Percentiles rank a stretch among this genome's conserved stretches.
phyloP scores from a whole-genome alignment of 169 alveolate species.

The Cryptosporidium ubiquitum region DNA sequence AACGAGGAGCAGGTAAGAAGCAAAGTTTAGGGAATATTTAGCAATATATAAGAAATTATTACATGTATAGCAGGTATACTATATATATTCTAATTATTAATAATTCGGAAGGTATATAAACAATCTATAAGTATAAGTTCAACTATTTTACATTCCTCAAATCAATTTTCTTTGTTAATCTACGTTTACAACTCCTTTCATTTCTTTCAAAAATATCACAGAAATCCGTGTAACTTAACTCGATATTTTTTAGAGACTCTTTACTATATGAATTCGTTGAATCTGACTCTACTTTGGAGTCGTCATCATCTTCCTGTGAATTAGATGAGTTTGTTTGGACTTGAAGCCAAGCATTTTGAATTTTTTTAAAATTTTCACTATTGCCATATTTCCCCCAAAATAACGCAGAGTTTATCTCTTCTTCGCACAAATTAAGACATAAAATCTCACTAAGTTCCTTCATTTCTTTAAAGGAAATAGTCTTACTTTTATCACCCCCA shows the following conservation, averaged over 20 bases:
- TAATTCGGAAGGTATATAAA: background rate
- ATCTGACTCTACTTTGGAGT: conserved; percentile 17
- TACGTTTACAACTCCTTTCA: conserved; percentile 32
- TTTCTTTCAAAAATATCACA: conserved; percentile 24
- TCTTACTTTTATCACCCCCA: conserved; percentile 24
- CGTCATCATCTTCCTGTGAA: background rate
- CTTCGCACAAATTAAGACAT: background rate
- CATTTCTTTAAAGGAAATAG: background rate
- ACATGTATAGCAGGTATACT: background rate
- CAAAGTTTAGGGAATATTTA: background rate
- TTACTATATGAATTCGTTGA: background rate
- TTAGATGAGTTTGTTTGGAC: background rate
- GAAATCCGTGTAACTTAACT: conserved; percentile 14
- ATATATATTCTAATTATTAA: background rate
- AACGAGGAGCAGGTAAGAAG: background rate
- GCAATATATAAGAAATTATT: background rate
- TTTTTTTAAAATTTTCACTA: background rate
- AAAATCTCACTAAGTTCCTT: background rate
- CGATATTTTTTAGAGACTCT: background rate
- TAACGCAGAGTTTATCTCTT: conserved; percentile 15
- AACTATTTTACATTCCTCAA: conserved; percentile 11
- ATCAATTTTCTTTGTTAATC: conserved; percentile 23
- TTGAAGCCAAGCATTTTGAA: conserved; percentile 2
- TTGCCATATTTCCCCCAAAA: conserved; percentile 37
- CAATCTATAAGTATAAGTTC: background rate